Base-by-base conservation (phyloP, 1,284 basidiomycete species). In the Mixia osmundae region DNA sequence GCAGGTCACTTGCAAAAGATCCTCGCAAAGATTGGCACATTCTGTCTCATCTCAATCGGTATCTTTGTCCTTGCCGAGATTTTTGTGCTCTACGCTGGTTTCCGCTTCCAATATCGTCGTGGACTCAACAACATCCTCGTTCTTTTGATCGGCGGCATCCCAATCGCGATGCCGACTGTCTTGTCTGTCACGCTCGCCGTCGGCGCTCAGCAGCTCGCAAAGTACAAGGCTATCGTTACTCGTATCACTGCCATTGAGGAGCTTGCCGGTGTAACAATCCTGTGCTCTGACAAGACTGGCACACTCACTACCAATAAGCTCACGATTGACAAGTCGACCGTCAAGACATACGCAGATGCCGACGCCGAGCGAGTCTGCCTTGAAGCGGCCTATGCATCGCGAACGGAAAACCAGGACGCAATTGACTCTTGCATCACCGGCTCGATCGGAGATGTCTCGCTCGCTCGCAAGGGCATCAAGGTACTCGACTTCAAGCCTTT, bases 271-370 rank as follows among this genome's bases (percentile, higher is more conserved):
- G 85, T 91, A 53, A 89, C 83, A 53, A 91, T 94, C 51, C n/a
- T n/a, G n/a, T n/a, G n/a, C n/a, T n/a, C n/a, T n/a, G n/a, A n/a
- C n/a, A n/a, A n/a, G n/a, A n/a, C 67, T 94, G 40, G n/a, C n/a
- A n/a, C n/a, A n/a, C n/a, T n/a, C 43, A 94, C 87, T 50, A 89
- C 87, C 65, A 94, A 94, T 72, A 91, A 95, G 67, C 78, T 95
- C 51, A 91, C 85, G 53, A 91, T 95, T 52, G 85, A 95, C 62
- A 76, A 71, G 54, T 68, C 72, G 55, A 85, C 82, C 50, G 76
- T 95, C 61, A 75, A 76, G 54, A 83, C 77, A 22, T 94, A 94
- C 61, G 73, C 76, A 43, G 69, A 75, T 46, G 87, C 82, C 69
- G 71, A 71, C 41, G 66, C 75, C 28, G 79, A 89, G 39, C 82